Evolutionary conservation across 805 yeast genomes (phyloP).

Genomic region (Schwanniomyces pseudopolymorphus): DNA sequence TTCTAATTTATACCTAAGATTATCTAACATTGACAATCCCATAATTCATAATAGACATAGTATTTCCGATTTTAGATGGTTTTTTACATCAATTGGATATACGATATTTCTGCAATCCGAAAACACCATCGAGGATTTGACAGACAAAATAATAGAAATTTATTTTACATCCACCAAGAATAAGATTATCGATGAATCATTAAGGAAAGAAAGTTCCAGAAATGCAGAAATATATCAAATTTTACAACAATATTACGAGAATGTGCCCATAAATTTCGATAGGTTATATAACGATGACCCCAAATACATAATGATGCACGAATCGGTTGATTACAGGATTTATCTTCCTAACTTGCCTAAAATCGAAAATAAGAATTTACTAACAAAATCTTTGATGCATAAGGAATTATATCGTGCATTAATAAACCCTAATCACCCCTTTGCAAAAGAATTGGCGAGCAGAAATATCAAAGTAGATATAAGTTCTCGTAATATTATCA

Average conservation of each 20-base stretch:
- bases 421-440: slow-evolving; percentile 24
- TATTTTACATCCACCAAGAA: slow-evolving; percentile 22
- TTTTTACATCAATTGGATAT: slow-evolving; percentile 27
- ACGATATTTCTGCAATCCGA: slow-evolving; percentile 21
- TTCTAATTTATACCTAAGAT: not conserved
- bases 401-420: slow-evolving; percentile 36
- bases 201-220: slow-evolving; percentile 2
- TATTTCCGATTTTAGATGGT: slow-evolving; percentile 17
- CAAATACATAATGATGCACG: slow-evolving; percentile 20
- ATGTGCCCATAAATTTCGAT: slow-evolving; percentile 21
- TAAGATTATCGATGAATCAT: slow-evolving; percentile 1
- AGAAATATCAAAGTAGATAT: slow-evolving; percentile 18
- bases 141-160: slow-evolving; percentile 30
- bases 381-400: slow-evolving; percentile 37
- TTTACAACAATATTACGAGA: slow-evolving; percentile 22
- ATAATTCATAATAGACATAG: slow-evolving; percentile 1
- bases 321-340: slow-evolving; percentile 22
- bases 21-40: not conserved
- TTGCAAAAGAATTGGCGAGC: slow-evolving; percentile 18
- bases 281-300: slow-evolving; percentile 17
- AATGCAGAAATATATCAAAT: slow-evolving; percentile 15
- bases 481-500: slow-evolving; percentile 20
- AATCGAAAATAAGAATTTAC: slow-evolving; percentile 24
- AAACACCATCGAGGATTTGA: slow-evolving; percentile 20
- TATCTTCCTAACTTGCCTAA: slow-evolving; percentile 35